Evolutionary conservation across 148 eudicot species (phyloP).

Genomic region (Rhododendron ferrugineum): DNA sequence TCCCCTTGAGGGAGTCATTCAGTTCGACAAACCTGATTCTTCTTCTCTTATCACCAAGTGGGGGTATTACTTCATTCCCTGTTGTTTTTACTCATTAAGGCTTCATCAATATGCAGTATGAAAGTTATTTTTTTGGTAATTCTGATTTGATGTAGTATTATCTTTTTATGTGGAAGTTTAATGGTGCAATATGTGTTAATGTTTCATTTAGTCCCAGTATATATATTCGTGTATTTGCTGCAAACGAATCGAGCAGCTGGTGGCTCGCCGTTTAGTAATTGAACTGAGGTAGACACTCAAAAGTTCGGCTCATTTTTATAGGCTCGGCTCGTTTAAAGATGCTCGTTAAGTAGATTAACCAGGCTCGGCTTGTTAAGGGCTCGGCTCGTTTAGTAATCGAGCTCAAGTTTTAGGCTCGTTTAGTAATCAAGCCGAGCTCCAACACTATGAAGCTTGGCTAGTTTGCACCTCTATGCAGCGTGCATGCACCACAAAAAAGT

Average conservation of each 20-base stretch:
- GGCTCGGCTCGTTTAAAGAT: too few relatives aligned
- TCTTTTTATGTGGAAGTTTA: background rate
- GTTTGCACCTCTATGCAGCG: background rate
- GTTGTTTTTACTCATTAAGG: background rate
- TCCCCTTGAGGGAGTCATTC: conserved; percentile 93
- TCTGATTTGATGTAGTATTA: background rate
- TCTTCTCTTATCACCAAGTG: conserved; percentile 54
- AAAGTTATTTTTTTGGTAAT: background rate
- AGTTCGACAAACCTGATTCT: conserved; percentile 62
- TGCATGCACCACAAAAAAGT: background rate
- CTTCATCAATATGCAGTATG: background rate
- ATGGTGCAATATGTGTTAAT: background rate
- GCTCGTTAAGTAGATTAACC: too few relatives aligned
- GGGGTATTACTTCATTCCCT: conserved; percentile 41
- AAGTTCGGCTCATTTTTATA: too few relatives aligned
- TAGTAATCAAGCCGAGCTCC: too few relatives aligned
- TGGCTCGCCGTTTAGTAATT: background rate
- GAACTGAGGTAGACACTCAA: too few relatives aligned
- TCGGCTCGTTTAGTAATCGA: too few relatives aligned
- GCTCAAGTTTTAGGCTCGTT: background rate
- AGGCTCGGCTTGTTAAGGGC: too few relatives aligned
- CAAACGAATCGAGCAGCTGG: background rate
- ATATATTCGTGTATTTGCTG: background rate
- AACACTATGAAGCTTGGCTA: too few relatives aligned
- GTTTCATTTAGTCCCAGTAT: background rate